Evolutionary conservation across 2,329 filamentous ascomycete species (phyloP).

Genomic region (Pseudogymnoascus sp.): DNA sequence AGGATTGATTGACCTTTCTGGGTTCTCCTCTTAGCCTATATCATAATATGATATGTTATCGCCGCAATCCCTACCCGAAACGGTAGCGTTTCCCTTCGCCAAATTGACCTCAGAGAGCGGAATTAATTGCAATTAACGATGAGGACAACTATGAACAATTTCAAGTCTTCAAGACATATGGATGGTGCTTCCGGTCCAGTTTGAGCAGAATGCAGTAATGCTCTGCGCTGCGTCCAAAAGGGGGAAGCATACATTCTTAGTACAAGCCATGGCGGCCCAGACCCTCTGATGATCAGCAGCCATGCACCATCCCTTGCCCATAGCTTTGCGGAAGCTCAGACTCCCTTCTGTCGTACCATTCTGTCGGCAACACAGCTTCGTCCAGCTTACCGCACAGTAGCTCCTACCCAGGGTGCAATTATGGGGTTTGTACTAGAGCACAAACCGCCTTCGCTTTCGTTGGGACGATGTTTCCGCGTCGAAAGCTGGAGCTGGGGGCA

Average conservation of each 20-base stretch:
- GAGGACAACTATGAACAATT: not conserved
- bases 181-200: not conserved
- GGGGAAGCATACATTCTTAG: not conserved
- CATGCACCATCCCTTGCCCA: not conserved
- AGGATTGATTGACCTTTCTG: not conserved
- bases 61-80: not conserved
- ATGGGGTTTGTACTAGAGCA: not conserved
- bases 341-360: not conserved
- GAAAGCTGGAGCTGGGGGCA: not conserved
- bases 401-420: not conserved
- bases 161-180: not conserved
- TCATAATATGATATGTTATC: not conserved
- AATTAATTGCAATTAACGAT: not conserved
- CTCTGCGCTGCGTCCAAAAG: not conserved
- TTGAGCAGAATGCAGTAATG: not conserved
- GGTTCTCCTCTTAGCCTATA: not conserved
- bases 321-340: not conserved
- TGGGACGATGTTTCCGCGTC: not conserved
- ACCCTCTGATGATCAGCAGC: not conserved
- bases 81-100: not conserved
- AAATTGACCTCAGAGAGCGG: not conserved
- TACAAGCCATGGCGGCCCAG: not conserved
- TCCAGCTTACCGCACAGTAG: not conserved
- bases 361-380: not conserved
- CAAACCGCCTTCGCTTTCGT: not conserved